These are phyloP conservation scores for Pascua sp. DNA, from an alignment of 1,284 basidiomycete genomes.

Conservation along the genomic window DNA sequence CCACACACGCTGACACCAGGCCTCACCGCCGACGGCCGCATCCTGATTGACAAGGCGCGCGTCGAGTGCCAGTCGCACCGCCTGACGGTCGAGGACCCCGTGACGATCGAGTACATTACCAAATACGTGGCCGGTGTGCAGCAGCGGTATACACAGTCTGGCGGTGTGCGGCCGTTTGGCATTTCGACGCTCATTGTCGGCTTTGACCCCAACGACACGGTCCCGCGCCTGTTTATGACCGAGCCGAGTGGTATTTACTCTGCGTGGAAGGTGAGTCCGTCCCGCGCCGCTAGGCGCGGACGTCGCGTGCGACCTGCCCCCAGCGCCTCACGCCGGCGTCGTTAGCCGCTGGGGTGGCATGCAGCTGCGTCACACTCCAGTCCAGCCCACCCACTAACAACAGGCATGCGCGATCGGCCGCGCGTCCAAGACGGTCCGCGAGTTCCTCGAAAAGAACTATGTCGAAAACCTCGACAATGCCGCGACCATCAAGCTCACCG, in stretches of 20 bases:
- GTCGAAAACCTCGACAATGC: constrained; percentile 83
- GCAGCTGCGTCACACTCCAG: too few species aligned
- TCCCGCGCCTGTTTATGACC: constrained; percentile 89
- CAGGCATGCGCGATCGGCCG: constrained; percentile 97
- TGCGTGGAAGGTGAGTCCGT: constrained; percentile 82
- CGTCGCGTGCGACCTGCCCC: too few species aligned
- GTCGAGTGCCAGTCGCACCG: constrained; percentile 98
- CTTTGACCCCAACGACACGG: constrained; percentile 88
- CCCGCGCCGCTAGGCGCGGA: too few species aligned
- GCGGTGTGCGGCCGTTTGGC: constrained; percentile 96
- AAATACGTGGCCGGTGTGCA: constrained; percentile 96
- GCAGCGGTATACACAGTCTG: constrained; percentile 98
- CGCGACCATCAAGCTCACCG: constrained; percentile 88
- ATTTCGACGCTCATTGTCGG: constrained; percentile 96
- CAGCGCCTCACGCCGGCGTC: too few species aligned
- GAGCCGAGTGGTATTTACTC: constrained; percentile 98
- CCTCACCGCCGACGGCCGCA: constrained; percentile 93
- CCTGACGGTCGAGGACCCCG: constrained; percentile 95
- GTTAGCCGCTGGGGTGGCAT: too few species aligned
- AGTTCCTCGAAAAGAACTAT: constrained; percentile 98
- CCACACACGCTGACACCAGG: constrained; percentile 56
- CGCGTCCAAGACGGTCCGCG: constrained; percentile 95
- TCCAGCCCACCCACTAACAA: not conserved
- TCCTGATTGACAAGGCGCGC: constrained; percentile 95
- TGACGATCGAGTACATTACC: constrained; percentile 97